Percentiles rank a stretch among this genome's conserved stretches.
Evolutionary conservation across 345 rosid genomes (phyloP).

Genomic region (Arabis alpina): DNA sequence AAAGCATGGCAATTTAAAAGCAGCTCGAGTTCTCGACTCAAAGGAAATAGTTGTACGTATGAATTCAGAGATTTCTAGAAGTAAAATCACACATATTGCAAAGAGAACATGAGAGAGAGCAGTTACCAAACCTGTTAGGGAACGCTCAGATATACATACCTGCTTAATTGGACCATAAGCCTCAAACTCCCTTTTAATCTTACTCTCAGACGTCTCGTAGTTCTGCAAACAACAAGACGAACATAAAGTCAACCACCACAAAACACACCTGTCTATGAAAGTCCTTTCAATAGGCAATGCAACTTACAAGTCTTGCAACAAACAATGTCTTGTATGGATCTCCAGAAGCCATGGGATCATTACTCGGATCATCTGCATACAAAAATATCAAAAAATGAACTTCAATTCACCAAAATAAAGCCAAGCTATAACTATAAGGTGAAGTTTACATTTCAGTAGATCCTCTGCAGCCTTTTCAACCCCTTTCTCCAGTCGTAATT

Average conservation of each 20-base stretch:
- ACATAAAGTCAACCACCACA: slow-evolving; percentile 25
- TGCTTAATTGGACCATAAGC: slow-evolving; percentile 98
- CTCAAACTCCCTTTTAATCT: slow-evolving; percentile 99
- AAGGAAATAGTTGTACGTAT: slow-evolving; percentile 17
- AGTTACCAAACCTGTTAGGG: slow-evolving; percentile 80
- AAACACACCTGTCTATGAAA: slow-evolving; percentile 10
- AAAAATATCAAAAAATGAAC: slow-evolving; percentile 10
- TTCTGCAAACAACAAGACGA: slow-evolving; percentile 59
- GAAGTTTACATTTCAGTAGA: slow-evolving; percentile 61
- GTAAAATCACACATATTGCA: slow-evolving; percentile 25
- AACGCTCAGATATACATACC: slow-evolving; percentile 84
- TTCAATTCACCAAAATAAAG: slow-evolving; percentile 21
- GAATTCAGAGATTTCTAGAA: neutral
- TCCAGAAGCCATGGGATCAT: slow-evolving; percentile 79
- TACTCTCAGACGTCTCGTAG: slow-evolving; percentile 97
- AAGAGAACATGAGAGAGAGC: slow-evolving; percentile 32
- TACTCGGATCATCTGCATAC: slow-evolving; percentile 79
- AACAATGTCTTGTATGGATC: slow-evolving; percentile 98
- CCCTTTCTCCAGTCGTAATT: slow-evolving; percentile 78
- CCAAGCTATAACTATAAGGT: slow-evolving; percentile 13
- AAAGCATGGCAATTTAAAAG: slow-evolving; percentile 23
- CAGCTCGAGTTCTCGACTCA: neutral
- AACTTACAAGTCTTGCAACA: slow-evolving; percentile 91
- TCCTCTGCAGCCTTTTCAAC: slow-evolving; percentile 85
- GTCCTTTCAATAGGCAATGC: slow-evolving; percentile 14